phyloP scores from a whole-genome alignment of 208 protist genomes.

The Trypanosoma conorhini region DNA sequence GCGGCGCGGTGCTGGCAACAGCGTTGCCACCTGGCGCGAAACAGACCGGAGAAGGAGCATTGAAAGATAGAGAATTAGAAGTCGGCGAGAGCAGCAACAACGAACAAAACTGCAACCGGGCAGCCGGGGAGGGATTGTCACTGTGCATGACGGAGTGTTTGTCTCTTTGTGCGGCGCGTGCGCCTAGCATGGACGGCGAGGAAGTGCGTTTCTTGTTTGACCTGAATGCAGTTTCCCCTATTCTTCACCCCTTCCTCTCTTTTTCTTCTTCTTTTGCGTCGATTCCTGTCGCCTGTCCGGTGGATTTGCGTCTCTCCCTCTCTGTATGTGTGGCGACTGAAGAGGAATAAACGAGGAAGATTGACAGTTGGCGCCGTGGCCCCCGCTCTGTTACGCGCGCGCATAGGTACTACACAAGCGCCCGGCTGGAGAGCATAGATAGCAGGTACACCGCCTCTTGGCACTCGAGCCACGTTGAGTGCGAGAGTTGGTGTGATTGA shows the following conservation, averaged over 20 bases:
- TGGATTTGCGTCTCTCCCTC: background rate
- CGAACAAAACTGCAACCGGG: background rate
- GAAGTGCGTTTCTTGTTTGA: background rate
- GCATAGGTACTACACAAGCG: background rate
- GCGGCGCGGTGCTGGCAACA: background rate
- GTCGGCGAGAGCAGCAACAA: background rate
- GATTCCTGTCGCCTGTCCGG: background rate
- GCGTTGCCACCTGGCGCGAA: background rate
- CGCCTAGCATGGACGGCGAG: background rate
- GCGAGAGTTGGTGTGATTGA: background rate
- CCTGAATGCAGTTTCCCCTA: background rate
- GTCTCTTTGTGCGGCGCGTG: background rate
- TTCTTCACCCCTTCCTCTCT: background rate
- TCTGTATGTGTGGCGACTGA: background rate
- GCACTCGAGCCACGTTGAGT: background rate
- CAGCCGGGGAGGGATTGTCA: background rate
- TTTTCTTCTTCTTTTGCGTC: background rate
- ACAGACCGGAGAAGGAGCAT: background rate
- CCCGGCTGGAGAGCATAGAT: background rate
- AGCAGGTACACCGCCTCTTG: background rate
- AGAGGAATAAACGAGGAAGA: background rate
- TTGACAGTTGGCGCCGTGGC: background rate
- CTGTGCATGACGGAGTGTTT: background rate
- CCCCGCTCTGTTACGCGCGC: background rate
- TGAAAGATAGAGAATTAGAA: background rate